Evolutionary conservation across 176 grass and related monocot genomes (phyloP).

Genomic region (Bonia amplexicaulis): DNA sequence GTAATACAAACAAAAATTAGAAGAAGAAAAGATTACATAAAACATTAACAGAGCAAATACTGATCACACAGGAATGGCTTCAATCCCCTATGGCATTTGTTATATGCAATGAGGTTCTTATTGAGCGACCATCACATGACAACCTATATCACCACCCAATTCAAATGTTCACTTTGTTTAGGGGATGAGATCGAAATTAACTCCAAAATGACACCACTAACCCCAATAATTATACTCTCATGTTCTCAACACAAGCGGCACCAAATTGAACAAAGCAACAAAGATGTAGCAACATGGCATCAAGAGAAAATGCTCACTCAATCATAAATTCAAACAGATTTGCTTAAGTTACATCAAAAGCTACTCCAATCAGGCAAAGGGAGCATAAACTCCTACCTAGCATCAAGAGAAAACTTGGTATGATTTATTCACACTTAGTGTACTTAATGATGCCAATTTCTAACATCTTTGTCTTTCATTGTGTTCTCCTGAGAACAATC

Average conservation of each 20-base stretch:
- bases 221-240: not conserved
- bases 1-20: not conserved
- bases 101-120: not conserved
- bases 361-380: not conserved
- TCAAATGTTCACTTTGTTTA: not conserved
- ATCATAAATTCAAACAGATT: not conserved
- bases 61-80: not conserved
- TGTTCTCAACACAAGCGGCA: not conserved
- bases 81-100: not conserved
- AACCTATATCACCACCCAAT: not conserved
- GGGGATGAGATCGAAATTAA: not conserved
- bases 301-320: not conserved
- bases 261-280: not conserved
- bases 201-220: not conserved
- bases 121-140: not conserved
- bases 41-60: not conserved
- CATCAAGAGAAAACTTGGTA: slow-evolving; percentile 82
- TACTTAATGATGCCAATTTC: not conserved
- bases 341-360: not conserved
- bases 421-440: slow-evolving; percentile 35
- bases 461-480: not conserved
- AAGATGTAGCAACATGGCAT: not conserved
- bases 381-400: not conserved
- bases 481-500: not conserved
- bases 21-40: not conserved